Conservation (phyloP, 1,139 yeast genomes). For the Suhomyces terraborum region DNA sequence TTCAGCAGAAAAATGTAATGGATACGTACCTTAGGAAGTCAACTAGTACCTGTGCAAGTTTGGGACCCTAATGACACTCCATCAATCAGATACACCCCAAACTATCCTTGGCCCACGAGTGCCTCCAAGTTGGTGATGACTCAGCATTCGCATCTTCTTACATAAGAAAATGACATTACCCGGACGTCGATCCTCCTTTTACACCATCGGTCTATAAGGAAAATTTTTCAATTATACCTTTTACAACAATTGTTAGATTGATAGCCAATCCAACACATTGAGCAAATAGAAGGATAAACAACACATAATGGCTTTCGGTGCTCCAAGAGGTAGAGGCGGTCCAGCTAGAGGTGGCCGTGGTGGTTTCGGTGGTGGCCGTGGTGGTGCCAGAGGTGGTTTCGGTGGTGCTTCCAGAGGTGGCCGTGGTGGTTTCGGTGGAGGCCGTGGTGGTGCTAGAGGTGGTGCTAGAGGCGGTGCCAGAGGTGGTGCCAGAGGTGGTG, state of each 20-base stretch:
- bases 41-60: no score
- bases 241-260: slow-evolving; percentile 14
- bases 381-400: slow-evolving; percentile 35
- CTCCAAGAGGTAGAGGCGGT: slow-evolving; percentile 34
- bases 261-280: slow-evolving; percentile 10
- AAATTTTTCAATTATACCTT: slow-evolving; percentile 14
- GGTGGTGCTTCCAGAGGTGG: slow-evolving; percentile 31
- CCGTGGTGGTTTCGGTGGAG: slow-evolving; percentile 36
- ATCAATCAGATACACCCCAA: neutral
- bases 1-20: no score
- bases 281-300: slow-evolving; percentile 11
- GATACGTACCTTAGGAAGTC: no score
- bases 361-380: slow-evolving; percentile 35
- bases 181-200: slow-evolving; percentile 19
- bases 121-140: neutral
- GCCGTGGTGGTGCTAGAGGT: slow-evolving; percentile 47
- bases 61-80: neutral
- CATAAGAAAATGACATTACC: slow-evolving; percentile 22
- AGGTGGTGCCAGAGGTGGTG: slow-evolving; percentile 53
- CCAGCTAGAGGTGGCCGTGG: slow-evolving; percentile 25
- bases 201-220: slow-evolving; percentile 14
- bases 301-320: slow-evolving; percentile 36
- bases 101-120: neutral
- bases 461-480: slow-evolving; percentile 47
- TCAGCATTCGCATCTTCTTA: slow-evolving; percentile 13